A percentile compares a stretch with the other conserved stretches of the same genome.
These are phyloP conservation scores for Pyrenochaeta sp. DNA, from an alignment of 2,329 filamentous ascomycete species.

Conservation along the genomic window DNA sequence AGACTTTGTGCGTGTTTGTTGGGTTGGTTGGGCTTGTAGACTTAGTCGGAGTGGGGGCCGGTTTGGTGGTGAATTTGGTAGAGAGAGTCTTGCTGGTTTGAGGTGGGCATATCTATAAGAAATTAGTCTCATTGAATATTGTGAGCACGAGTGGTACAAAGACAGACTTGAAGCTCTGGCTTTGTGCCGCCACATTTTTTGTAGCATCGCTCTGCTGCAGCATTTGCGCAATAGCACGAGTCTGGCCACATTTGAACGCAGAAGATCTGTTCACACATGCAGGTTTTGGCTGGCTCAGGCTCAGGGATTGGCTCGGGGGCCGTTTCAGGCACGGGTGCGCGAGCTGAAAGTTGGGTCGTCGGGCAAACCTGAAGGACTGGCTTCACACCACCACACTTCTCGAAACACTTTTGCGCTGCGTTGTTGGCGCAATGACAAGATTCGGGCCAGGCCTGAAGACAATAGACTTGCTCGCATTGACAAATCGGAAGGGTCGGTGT, in stretches of 20 bases:
- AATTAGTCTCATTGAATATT: not conserved
- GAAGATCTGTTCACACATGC: slow-evolving; percentile 28
- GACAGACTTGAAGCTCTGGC: slow-evolving; percentile 14
- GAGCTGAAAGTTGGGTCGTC: slow-evolving; percentile 1
- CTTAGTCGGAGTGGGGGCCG: slow-evolving; percentile 3
- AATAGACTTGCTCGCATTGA: slow-evolving; percentile 27
- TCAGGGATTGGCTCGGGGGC: slow-evolving; percentile 4
- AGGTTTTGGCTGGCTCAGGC: slow-evolving; percentile 8
- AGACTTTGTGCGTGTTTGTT: slow-evolving; percentile 26
- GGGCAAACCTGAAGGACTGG: slow-evolving; percentile 24
- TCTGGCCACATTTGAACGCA: slow-evolving; percentile 36
- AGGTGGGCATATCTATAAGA: slow-evolving; percentile 4
- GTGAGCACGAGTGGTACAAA: too few species aligned
- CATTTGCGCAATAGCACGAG: slow-evolving; percentile 42
- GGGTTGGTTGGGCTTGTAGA: slow-evolving; percentile 2
- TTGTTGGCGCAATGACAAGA: slow-evolving; percentile 41
- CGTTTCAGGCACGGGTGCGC: slow-evolving; percentile 3
- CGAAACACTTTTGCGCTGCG: slow-evolving; percentile 31
- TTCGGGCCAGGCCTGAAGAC: slow-evolving; percentile 32
- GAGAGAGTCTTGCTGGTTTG: not conserved
- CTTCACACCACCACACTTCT: slow-evolving; percentile 37
- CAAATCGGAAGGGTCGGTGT: slow-evolving; percentile 6
- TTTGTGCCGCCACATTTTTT: slow-evolving; percentile 36
- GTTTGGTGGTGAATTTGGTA: not conserved
- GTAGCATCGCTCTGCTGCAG: slow-evolving; percentile 24